phyloP scores from a whole-genome alignment of 805 yeast species.

The Spathaspora passalidarum region DNA sequence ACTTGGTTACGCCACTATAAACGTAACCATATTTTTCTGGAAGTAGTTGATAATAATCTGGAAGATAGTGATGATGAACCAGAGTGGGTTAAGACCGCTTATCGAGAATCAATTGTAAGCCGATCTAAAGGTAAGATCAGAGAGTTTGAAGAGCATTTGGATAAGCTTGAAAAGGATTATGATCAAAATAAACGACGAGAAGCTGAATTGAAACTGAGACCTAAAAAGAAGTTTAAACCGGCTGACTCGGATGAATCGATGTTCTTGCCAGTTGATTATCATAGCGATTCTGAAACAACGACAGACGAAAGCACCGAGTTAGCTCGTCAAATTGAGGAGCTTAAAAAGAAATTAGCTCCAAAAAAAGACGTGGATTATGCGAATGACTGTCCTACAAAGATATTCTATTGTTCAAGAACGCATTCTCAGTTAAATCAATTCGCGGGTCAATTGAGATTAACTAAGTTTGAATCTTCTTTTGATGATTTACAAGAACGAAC shows the following conservation, averaged over 20 bases:
- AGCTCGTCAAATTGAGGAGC: constrained; percentile 44
- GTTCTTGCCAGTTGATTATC: constrained; percentile 34
- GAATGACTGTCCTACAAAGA: constrained; percentile 36
- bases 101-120: constrained; percentile 29
- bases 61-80: constrained; percentile 56
- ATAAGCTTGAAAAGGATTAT: constrained; percentile 26
- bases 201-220: constrained; percentile 11
- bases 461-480: constrained; percentile 63
- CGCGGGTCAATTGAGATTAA: constrained; percentile 62
- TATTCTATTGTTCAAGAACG: constrained; percentile 79
- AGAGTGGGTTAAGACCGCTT: constrained; percentile 56
- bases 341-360: constrained; percentile 44
- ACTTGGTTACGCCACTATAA: constrained; percentile 71
- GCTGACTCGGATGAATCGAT: constrained; percentile 9
- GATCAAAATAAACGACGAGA: constrained; percentile 13
- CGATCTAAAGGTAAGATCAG: constrained; percentile 22
- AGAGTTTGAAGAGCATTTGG: constrained; percentile 42
- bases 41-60: constrained; percentile 1
- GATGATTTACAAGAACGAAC: constrained; percentile 46
- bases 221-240: constrained; percentile 6
- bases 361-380: constrained; percentile 16
- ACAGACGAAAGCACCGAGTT: constrained; percentile 28
- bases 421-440: constrained; percentile 87
- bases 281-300: constrained; percentile 23
- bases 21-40: constrained; percentile 11